Conservation (phyloP, 2,329 filamentous ascomycete genomes). For the Colletotrichum lupini region DNA sequence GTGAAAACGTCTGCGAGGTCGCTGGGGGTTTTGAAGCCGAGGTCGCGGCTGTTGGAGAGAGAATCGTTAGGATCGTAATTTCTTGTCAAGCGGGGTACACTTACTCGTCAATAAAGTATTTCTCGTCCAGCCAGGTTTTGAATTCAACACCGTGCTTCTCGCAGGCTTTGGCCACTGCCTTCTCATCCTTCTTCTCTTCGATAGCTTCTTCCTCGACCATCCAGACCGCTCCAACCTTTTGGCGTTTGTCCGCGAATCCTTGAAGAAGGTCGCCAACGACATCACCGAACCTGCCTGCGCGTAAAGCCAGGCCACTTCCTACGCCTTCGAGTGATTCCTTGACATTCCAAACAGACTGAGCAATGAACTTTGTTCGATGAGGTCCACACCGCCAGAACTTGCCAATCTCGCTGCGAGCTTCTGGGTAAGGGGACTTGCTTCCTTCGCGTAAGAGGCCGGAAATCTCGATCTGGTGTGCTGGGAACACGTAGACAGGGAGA, state of each 20-base stretch:
- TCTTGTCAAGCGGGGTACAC: conserved; percentile 45
- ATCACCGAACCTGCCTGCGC: conserved; percentile 70
- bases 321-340: conserved; percentile 70
- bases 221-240: conserved; percentile 74
- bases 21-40: conserved; percentile 65
- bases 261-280: conserved; percentile 69
- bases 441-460: conserved; percentile 75
- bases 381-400: conserved; percentile 80
- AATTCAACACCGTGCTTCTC: conserved; percentile 66
- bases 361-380: conserved; percentile 77
- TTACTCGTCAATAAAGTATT: conserved; percentile 84
- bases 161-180: conserved; percentile 63
- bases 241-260: conserved; percentile 51
- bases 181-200: conserved; percentile 76
- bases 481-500: conserved; percentile 77
- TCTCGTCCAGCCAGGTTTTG: conserved; percentile 77
- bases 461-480: conserved; percentile 77
- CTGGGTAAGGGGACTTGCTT: conserved; percentile 72
- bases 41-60: conserved; percentile 66
- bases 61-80: conserved; percentile 35
- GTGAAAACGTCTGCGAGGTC: conserved; percentile 82
- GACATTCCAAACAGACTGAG: conserved; percentile 78
- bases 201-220: conserved; percentile 77
- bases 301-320: conserved; percentile 70
- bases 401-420: conserved; percentile 73